These are phyloP conservation scores for Chrysoporthe puriensis DNA, from an alignment of 2,329 filamentous ascomycete species.

Conservation along the genomic window DNA sequence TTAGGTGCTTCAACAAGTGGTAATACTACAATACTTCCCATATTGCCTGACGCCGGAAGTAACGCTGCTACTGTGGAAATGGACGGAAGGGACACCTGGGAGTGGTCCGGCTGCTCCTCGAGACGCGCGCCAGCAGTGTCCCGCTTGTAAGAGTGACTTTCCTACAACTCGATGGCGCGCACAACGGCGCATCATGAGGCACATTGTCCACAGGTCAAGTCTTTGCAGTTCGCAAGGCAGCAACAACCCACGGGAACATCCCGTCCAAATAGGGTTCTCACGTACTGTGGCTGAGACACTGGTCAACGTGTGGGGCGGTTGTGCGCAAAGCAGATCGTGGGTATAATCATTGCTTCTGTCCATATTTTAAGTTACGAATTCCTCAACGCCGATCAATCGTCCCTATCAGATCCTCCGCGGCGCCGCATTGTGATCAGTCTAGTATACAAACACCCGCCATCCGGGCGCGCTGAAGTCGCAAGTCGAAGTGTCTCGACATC, in stretches of 20 bases:
- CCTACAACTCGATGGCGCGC: not conserved
- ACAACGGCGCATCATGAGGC: not conserved
- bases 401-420: slow-evolving; percentile 4
- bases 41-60: too few species aligned
- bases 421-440: slow-evolving; percentile 14
- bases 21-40: too few species aligned
- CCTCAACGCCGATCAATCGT: slow-evolving; percentile 18
- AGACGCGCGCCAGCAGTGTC: not conserved
- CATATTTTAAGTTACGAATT: slow-evolving; percentile 13
- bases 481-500: not conserved
- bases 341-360: slow-evolving; percentile 27
- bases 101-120: too few species aligned
- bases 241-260: not conserved
- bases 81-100: too few species aligned
- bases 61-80: too few species aligned
- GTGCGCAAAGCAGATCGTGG: slow-evolving; percentile 4
- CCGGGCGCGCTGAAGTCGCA: not conserved
- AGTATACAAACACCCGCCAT: slow-evolving; percentile 18
- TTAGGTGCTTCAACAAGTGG: too few species aligned
- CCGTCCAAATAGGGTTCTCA: not conserved
- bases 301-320: not conserved
- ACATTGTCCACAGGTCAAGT: not conserved
- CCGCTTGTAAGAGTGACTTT: not conserved
- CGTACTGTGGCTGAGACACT: not conserved
- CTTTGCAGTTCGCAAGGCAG: not conserved